A percentile compares a stretch with the other conserved stretches of the same genome.
phyloP scores from a whole-genome alignment of 2,329 filamentous ascomycete species.

The Cladosporium sp. region DNA sequence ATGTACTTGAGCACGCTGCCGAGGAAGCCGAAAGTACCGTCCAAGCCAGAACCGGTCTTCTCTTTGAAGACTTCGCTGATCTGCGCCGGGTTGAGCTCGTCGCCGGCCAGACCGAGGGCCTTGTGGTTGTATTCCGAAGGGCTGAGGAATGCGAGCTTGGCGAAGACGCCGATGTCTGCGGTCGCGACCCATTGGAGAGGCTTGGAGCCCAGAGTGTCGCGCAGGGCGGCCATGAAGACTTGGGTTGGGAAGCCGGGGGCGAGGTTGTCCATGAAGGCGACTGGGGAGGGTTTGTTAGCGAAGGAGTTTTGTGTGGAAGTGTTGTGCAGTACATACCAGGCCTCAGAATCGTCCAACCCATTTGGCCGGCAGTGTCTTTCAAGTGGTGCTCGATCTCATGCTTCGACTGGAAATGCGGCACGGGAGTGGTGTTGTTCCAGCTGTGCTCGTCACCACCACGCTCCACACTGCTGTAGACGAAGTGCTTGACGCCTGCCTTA shows the following conservation, averaged over 20 bases:
- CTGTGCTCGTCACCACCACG: slow-evolving; percentile 59
- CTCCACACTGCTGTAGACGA: slow-evolving; percentile 67
- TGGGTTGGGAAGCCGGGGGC: slow-evolving; percentile 52
- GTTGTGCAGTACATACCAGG: slow-evolving; percentile 17
- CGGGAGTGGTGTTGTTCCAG: slow-evolving; percentile 56
- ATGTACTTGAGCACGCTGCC: slow-evolving; percentile 46
- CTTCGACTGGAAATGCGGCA: slow-evolving; percentile 62
- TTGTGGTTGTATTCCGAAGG: slow-evolving; percentile 50
- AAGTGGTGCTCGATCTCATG: slow-evolving; percentile 64
- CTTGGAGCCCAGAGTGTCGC: slow-evolving; percentile 39
- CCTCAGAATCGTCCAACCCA: slow-evolving; percentile 64
- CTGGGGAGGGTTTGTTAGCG: slow-evolving; percentile 35
- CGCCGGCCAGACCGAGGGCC: slow-evolving; percentile 55
- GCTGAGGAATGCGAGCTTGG: slow-evolving; percentile 50
- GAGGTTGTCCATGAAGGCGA: slow-evolving; percentile 66
- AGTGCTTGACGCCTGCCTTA: slow-evolving; percentile 58
- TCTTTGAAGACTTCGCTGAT: slow-evolving; percentile 51
- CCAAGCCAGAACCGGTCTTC: slow-evolving; percentile 47
- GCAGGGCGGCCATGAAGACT: slow-evolving; percentile 53
- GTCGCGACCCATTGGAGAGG: slow-evolving; percentile 45
- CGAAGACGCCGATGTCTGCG: slow-evolving; percentile 57
- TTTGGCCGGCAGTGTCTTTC: slow-evolving; percentile 49
- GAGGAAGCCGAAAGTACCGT: slow-evolving; percentile 49
- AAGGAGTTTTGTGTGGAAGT: not conserved
- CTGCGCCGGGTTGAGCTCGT: slow-evolving; percentile 54